phyloP scores from a whole-genome alignment of 1,284 basidiomycete species.

The Rhodotorula sp. region DNA sequence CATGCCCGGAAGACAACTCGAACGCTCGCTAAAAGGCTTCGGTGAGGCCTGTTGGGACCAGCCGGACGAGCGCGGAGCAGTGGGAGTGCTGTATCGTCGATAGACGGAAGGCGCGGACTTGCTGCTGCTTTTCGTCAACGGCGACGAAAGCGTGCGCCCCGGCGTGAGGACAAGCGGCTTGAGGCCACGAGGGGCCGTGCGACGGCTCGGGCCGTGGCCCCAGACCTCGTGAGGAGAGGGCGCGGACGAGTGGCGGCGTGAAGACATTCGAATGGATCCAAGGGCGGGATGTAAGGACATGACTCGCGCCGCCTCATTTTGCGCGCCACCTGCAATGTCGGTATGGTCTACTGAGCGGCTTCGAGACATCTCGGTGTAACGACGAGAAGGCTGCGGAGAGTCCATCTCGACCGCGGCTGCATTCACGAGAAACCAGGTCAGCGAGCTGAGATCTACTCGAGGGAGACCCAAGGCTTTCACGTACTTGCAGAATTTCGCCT shows the following conservation, averaged over 20 bases:
- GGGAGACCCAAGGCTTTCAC: background rate
- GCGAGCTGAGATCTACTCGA: background rate
- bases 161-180: constrained; percentile 38
- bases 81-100: background rate
- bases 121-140: constrained; percentile 18
- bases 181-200: background rate
- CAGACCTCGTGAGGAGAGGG: background rate
- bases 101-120: background rate
- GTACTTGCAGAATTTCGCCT: background rate
- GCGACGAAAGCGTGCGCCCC: constrained; percentile 22
- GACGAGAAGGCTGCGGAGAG: background rate
- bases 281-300: background rate
- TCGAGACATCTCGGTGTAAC: background rate
- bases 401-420: background rate
- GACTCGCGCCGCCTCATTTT: background rate
- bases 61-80: background rate
- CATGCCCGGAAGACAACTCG: too few species aligned
- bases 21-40: background rate
- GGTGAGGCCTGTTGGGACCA: background rate
- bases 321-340: background rate
- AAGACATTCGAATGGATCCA: background rate
- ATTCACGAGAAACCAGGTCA: background rate
- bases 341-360: background rate
- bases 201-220: background rate
- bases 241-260: constrained; percentile 5